Percentiles rank a stretch among this genome's conserved stretches.
phyloP scores from a whole-genome alignment of 495 filamentous ascomycete genomes.

The Friedmanniomyces simplex region DNA sequence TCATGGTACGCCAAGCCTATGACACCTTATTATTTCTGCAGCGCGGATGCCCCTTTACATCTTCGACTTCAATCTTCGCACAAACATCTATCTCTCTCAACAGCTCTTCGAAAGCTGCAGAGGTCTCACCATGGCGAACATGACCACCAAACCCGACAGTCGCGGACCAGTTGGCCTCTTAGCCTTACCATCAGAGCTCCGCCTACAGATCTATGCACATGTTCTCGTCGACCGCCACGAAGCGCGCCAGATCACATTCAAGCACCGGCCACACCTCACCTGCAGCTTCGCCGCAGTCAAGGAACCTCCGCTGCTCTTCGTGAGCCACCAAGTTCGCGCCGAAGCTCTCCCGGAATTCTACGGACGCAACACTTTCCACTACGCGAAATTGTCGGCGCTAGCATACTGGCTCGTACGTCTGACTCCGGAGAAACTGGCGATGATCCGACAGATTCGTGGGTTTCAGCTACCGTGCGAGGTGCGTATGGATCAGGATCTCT shows the following conservation, averaged over 20 bases:
- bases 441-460: neutral
- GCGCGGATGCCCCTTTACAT: no score
- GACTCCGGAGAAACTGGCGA: neutral
- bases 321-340: neutral
- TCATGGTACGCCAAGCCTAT: no score
- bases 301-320: neutral
- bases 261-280: neutral
- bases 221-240: neutral
- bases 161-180: neutral
- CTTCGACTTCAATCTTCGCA: no score
- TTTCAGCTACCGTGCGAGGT: neutral
- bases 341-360: constrained; percentile 2
- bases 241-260: neutral
- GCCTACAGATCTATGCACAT: neutral
- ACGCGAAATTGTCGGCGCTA: neutral
- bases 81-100: no score
- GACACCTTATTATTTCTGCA: no score
- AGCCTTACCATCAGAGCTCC: constrained; percentile 1
- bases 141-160: neutral
- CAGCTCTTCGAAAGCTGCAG: no score
- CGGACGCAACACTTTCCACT: neutral
- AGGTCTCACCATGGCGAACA: neutral
- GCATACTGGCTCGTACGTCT: neutral
- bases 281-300: neutral
- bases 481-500: neutral